Percentiles rank a stretch among this genome's conserved stretches.
phyloP scores from a whole-genome alignment of 345 rosid genomes.

The Geranium brycei region DNA sequence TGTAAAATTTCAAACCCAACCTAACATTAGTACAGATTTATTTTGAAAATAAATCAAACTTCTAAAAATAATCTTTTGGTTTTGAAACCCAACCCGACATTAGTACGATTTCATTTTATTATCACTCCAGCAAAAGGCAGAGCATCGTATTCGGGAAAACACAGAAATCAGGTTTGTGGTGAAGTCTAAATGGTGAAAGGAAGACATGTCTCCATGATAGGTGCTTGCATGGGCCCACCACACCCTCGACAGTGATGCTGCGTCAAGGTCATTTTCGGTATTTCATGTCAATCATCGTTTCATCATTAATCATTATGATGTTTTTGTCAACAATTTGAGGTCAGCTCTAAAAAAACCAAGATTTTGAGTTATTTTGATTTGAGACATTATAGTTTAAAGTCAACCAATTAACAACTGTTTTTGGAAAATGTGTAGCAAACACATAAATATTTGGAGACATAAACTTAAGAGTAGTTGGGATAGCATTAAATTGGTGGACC shows the following conservation, averaged over 20 bases:
- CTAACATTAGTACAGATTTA: too few relatives aligned
- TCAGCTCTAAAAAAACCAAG: neutral
- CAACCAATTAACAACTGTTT: neutral
- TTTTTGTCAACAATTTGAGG: neutral
- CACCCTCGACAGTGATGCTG: constrained; percentile 14
- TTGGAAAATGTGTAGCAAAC: neutral
- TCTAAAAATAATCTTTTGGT: too few relatives aligned
- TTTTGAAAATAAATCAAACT: too few relatives aligned
- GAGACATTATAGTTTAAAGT: neutral
- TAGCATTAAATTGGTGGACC: neutral
- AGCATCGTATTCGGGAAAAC: constrained; percentile 21
- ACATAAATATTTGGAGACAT: neutral
- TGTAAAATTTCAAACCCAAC: too few relatives aligned
- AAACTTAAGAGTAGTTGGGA: neutral
- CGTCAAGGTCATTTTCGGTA: constrained; percentile 19
- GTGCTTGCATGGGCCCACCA: constrained; percentile 43
- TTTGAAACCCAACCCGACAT: too few relatives aligned
- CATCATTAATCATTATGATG: neutral
- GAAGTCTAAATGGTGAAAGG: neutral
- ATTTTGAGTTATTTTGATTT: too few relatives aligned
- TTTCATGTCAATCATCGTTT: constrained; percentile 6
- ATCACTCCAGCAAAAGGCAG: constrained; percentile 10
- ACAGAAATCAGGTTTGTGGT: neutral
- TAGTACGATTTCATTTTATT: too few relatives aligned
- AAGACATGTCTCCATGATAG: constrained; percentile 30